These are phyloP conservation scores for Fimicolochytrium jonesii DNA, from an alignment of 192 early-diverging fungal species.

Conservation along the genomic window DNA sequence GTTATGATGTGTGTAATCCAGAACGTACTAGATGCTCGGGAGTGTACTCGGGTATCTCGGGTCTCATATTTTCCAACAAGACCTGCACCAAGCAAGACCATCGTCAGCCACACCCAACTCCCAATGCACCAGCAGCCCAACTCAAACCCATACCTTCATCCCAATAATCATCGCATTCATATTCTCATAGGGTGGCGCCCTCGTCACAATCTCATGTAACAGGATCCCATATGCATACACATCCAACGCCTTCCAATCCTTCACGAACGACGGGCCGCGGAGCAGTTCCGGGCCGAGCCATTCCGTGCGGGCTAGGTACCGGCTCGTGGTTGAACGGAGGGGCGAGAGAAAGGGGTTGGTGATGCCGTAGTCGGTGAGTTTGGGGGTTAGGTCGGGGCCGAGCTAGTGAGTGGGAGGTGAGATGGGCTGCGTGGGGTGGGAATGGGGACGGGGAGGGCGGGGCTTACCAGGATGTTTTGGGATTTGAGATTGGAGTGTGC, in stretches of 20 bases:
- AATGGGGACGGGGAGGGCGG: background rate
- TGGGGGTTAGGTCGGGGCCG: constrained; percentile 22
- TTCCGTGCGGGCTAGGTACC: constrained; percentile 17
- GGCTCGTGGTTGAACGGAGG: background rate
- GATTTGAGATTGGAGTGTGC: constrained; percentile 40
- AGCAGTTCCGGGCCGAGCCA: constrained; percentile 34
- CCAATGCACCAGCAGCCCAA: constrained; percentile 10
- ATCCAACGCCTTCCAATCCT: constrained; percentile 19
- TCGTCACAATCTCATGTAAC: constrained; percentile 30
- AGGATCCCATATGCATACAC: constrained; percentile 39
- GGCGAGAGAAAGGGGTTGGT: constrained; percentile 16
- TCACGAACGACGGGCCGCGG: background rate
- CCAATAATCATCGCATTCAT: constrained; percentile 34
- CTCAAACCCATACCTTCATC: constrained; percentile 14
- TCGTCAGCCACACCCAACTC: background rate
- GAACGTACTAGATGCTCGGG: constrained; percentile 31
- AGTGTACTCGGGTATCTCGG: constrained; percentile 30
- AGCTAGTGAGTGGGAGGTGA: constrained; percentile 14
- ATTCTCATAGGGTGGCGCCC: constrained; percentile 20
- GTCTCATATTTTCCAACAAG: constrained; percentile 14
- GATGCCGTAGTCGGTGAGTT: constrained; percentile 42
- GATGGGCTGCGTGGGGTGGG: background rate
- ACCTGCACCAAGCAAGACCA: constrained; percentile 5
- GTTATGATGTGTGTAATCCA: no score
- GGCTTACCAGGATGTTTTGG: constrained; percentile 45